phyloP scores from a whole-genome alignment of 1,284 basidiomycete species.

The Cutaneotrichosporon cyanovorans region DNA sequence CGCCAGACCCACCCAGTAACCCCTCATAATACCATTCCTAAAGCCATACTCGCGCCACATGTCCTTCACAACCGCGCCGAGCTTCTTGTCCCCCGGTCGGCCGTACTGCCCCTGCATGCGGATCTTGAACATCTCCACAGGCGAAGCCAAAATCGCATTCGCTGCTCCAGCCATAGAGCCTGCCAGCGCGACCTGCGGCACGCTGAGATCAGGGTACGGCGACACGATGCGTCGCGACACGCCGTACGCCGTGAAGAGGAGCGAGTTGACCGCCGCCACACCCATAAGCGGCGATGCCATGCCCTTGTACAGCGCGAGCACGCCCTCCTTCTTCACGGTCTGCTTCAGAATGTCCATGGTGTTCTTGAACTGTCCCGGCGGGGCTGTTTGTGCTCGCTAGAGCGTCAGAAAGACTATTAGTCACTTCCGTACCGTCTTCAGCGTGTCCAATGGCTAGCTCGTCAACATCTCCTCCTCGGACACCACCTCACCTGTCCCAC shows the following conservation, averaged over 20 bases:
- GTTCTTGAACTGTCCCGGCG: slow-evolving; percentile 61
- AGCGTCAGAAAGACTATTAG: no score
- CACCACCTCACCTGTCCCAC: slow-evolving; percentile 59
- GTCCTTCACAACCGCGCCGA: slow-evolving; percentile 63
- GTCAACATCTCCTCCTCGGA: neutral
- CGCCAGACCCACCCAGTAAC: slow-evolving; percentile 69
- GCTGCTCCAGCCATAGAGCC: slow-evolving; percentile 85
- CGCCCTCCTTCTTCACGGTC: slow-evolving; percentile 77
- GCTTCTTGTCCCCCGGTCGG: slow-evolving; percentile 62
- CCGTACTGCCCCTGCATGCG: slow-evolving; percentile 76
- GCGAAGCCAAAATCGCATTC: slow-evolving; percentile 80
- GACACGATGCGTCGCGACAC: slow-evolving; percentile 73
- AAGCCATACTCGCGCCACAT: slow-evolving; percentile 84
- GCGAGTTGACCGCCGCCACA: slow-evolving; percentile 92
- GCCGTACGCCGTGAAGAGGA: slow-evolving; percentile 86
- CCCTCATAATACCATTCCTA: slow-evolving; percentile 81
- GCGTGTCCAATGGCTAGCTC: slow-evolving; percentile 58
- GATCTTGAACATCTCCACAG: slow-evolving; percentile 65
- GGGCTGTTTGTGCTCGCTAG: slow-evolving; percentile 49
- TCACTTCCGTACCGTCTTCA: slow-evolving; percentile 53
- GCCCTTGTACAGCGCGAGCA: slow-evolving; percentile 90
- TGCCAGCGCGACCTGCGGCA: slow-evolving; percentile 71
- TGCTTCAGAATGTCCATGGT: slow-evolving; percentile 79
- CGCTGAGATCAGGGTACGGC: slow-evolving; percentile 72
- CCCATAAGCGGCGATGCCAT: slow-evolving; percentile 69